Evolutionary conservation across 1,139 yeast species (phyloP), one percentile per base, ranked within the genome.

Genomic region (Geotrichum reessii): DNA sequence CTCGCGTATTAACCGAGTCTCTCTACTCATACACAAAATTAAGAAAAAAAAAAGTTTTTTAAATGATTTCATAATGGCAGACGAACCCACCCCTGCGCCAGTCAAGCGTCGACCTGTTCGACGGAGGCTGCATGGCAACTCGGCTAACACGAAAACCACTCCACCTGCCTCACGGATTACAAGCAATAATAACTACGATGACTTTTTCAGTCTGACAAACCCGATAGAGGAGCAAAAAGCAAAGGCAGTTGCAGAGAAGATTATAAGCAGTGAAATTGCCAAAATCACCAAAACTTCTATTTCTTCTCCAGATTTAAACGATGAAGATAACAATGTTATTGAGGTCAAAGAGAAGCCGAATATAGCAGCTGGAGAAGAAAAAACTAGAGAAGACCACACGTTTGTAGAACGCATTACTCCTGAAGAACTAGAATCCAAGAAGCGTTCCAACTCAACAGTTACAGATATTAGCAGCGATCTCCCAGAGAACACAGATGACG

Each of bases 131-230:
- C 44, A 37, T 8, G 44, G 44, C 44, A 17, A 17, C 44, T 17
- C n/a, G 19, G 44, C 44, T 17, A 37, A n/a, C 7, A 14, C 7
- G 19, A 17, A 37, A 14, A 37, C 21, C n/a, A 37, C 44, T 37
- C 44, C 44, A 19, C 44, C 44, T 6, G 44, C 17, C 17, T 9
- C 44, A 14, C n/a, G 21, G 44, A 5, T 17, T 6, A 12, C n/a
- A 11, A 9, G 17, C 44, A 21, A 17, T 12, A 14, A 6, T 17
- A 21, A 28, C 4, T 56, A 56, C 2, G 55, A 56, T 21, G 58
- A 56, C 27, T 56, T 56, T 49, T 56, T 56, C 47, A 56, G 52
- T 22, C 33, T 56, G 17, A 27, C 58, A 11, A 40, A 21, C 14
- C 19, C 40, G 42, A 53, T 33, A 56, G 50, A 21, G 40, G 31